A percentile compares a stretch with the other conserved stretches of the same genome.
Conservation (phyloP, 2,329 filamentous ascomycete species). For the Aureobasidium namibiae region DNA sequence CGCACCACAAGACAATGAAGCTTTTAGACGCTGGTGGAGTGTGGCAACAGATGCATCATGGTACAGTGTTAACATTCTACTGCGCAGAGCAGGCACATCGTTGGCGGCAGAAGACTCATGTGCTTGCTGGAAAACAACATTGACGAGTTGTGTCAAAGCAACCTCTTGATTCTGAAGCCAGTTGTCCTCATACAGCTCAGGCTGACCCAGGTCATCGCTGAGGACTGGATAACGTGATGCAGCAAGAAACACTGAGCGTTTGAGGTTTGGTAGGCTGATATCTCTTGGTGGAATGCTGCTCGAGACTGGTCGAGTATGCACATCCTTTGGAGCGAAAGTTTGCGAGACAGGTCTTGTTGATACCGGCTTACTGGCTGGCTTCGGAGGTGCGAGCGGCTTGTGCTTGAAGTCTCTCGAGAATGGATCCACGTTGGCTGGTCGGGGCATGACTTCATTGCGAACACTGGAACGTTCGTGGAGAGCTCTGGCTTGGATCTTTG, state of each 20-base stretch:
- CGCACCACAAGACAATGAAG: constrained; percentile 50
- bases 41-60: constrained; percentile 42
- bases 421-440: not conserved
- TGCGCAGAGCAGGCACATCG: constrained; percentile 28
- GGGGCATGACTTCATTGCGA: not conserved
- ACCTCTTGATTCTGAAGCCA: constrained; percentile 57
- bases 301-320: not conserved
- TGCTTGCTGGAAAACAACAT: constrained; percentile 43
- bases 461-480: not conserved
- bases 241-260: constrained; percentile 19
- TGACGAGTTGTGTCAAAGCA: constrained; percentile 52
- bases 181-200: constrained; percentile 54
- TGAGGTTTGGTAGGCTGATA: constrained; percentile 17
- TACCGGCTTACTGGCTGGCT: not conserved
- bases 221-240: constrained; percentile 41
- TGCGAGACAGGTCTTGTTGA: not conserved
- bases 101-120: constrained; percentile 22
- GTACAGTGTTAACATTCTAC: constrained; percentile 45
- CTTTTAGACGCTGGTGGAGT: constrained; percentile 50
- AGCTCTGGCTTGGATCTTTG: constrained; percentile 3
- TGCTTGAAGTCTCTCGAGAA: constrained; percentile 1
- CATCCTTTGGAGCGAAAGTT: constrained; percentile 2
- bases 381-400: not conserved
- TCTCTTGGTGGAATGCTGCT: constrained; percentile 1
- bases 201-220: constrained; percentile 44